Evolutionary conservation across 1,139 yeast genomes (phyloP), one percentile per base, ranked within the genome.

Genomic region (Meyerozyma athensensis): DNA sequence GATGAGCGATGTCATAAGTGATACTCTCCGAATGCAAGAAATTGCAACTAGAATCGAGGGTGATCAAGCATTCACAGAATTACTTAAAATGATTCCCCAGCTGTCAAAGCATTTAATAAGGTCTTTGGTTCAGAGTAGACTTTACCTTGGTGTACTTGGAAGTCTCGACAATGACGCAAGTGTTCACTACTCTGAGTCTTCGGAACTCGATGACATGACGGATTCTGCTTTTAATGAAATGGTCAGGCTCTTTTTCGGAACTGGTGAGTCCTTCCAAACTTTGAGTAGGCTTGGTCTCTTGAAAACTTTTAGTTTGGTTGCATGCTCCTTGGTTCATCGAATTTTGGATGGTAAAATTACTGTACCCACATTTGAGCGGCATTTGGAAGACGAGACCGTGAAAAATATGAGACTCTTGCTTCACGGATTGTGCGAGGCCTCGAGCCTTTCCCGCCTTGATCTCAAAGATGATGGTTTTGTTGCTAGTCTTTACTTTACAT

Each of bases 1-100:
- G 32, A 10, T 28, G 3, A 28, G 32, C 32, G 34, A 53, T 22
- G 36, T 72, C 39, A 58, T 80, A 48, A 80, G 79, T 43, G 73
- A 79, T 44, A 77, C 84, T 0, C 67, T 81, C 21, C 68, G 74
- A 34, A 71, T 78, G 72, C 55, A 66, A 36, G 87, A 81, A 50
- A 71, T 79, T 19, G 52, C 79, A 0, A 62, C 77, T 1, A 65
- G 87, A 45, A 49, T 71, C 6, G 61, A 60, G 19, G 74, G 74
- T 1, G 48, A 46, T 7, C 49, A 56, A 12, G 56, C 70, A 5
- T 61, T 63, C 36, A 47, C 54, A 2, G 50, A 56, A 5, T 68
- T 73, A 39, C 47, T 75, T 38, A 45, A 48, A 19, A 58, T 61
- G 45, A 45, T 64, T 47, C 50, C 69, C 44, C 50, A 62, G 35